Percentiles rank a stretch among this genome's conserved stretches.
Evolutionary conservation across 345 rosid species (phyloP).

Genomic region (Microthlaspi erraticum): DNA sequence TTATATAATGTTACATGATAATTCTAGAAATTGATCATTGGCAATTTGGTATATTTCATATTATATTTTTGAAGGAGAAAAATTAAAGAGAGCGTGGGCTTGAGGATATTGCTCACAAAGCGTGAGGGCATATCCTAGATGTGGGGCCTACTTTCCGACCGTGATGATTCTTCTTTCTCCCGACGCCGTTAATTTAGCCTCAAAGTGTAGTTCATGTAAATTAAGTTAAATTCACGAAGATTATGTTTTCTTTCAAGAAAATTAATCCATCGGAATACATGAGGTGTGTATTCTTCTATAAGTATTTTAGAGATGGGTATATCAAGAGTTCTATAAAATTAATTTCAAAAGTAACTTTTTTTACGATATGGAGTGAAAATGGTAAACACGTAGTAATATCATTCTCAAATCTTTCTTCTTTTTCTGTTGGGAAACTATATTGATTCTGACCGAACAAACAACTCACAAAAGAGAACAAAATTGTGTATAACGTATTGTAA

Average conservation of each 20-base stretch:
- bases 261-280: background rate
- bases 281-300: background rate
- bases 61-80: background rate
- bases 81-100: conserved; percentile 43
- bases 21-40: background rate
- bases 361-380: background rate
- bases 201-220: background rate
- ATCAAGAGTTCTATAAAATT: background rate
- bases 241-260: background rate
- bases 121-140: conserved; percentile 48
- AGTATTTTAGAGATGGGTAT: background rate
- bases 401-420: too few species aligned
- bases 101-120: conserved; percentile 58
- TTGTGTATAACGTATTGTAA: too few species aligned
- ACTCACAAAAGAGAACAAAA: too few species aligned
- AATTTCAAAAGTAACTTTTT: background rate
- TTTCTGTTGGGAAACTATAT: too few species aligned
- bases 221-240: background rate
- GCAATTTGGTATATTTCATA: background rate
- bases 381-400: background rate
- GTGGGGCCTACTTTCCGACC: conserved; percentile 52
- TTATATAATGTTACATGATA: too few species aligned
- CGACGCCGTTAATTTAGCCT: conserved; percentile 34
- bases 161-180: conserved; percentile 47
- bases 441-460: too few species aligned